Evolutionary conservation across 768 basidiomycete species (phyloP).

Genomic region (Auricularia sp.): DNA sequence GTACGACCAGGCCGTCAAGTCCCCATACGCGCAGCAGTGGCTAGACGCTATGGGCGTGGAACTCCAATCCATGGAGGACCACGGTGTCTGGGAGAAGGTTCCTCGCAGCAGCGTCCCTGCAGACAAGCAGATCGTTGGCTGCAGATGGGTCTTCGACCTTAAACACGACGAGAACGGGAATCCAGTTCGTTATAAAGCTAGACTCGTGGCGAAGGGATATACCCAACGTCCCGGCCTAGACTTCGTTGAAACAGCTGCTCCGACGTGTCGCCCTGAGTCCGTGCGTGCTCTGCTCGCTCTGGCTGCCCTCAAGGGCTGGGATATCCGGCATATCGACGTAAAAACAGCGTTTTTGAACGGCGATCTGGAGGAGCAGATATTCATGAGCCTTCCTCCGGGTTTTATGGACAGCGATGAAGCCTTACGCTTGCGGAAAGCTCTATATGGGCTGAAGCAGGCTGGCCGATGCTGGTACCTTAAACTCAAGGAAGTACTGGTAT

Average conservation of each 20-base stretch:
- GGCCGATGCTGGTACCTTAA: too few relatives aligned
- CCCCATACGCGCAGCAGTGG: too few relatives aligned
- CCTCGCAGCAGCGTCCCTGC: too few relatives aligned
- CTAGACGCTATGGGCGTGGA: background rate
- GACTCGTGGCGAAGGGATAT: slow-evolving; percentile 9
- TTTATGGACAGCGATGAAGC: background rate
- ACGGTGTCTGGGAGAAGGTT: background rate
- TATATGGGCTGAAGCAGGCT: too few relatives aligned
- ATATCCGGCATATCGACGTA: slow-evolving; percentile 6
- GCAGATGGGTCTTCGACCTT: too few relatives aligned
- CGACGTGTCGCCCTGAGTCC: background rate
- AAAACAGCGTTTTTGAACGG: slow-evolving; percentile 7
- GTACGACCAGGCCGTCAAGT: too few relatives aligned
- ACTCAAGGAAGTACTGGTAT: too few relatives aligned
- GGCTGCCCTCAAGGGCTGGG: background rate
- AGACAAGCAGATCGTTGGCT: too few relatives aligned
- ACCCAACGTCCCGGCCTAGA: slow-evolving; percentile 7
- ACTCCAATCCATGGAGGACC: slow-evolving; percentile 5
- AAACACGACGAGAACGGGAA: slow-evolving; percentile 5
- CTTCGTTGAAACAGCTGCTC: background rate
- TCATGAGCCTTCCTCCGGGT: background rate
- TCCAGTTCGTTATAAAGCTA: slow-evolving; percentile 2
- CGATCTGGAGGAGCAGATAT: slow-evolving; percentile 2
- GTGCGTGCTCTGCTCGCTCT: slow-evolving; percentile 3
- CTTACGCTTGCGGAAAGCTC: too few relatives aligned